These are phyloP conservation scores for Nakazawaea peltata DNA, from an alignment of 805 yeast species.

Conservation along the genomic window DNA sequence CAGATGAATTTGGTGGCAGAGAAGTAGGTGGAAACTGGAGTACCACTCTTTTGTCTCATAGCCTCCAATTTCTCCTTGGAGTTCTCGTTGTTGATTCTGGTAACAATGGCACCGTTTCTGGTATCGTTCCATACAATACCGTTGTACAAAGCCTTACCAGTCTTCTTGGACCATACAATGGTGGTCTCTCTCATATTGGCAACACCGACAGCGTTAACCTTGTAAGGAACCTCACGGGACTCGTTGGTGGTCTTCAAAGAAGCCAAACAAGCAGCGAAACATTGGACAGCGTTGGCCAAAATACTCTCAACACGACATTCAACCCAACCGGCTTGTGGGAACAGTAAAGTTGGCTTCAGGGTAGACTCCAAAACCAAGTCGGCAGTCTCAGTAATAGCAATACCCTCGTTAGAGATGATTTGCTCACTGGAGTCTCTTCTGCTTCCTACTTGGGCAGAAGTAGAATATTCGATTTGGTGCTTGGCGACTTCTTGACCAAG, in stretches of 20 bases:
- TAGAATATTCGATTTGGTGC: constrained; percentile 84
- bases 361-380: constrained; percentile 54
- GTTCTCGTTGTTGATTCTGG: constrained; percentile 45
- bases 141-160: constrained; percentile 76
- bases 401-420: constrained; percentile 68
- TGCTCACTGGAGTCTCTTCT: constrained; percentile 31
- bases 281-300: constrained; percentile 70
- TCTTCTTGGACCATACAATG: constrained; percentile 73
- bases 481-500: constrained; percentile 75
- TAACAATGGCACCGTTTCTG: constrained; percentile 68
- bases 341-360: constrained; percentile 58
- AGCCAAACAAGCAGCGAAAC: constrained; percentile 60
- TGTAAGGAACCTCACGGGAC: constrained; percentile 39
- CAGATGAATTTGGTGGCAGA: constrained; percentile 86
- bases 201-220: constrained; percentile 71
- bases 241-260: constrained; percentile 50
- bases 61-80: constrained; percentile 47
- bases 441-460: constrained; percentile 48
- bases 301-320: constrained; percentile 87
- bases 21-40: constrained; percentile 86
- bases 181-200: constrained; percentile 97
- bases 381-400: constrained; percentile 49
- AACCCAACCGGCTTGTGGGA: constrained; percentile 87
- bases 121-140: constrained; percentile 98
- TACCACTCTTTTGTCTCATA: constrained; percentile 63